Base-by-base conservation (phyloP, 2,329 filamentous ascomycete genomes). In the Claviceps africana region DNA sequence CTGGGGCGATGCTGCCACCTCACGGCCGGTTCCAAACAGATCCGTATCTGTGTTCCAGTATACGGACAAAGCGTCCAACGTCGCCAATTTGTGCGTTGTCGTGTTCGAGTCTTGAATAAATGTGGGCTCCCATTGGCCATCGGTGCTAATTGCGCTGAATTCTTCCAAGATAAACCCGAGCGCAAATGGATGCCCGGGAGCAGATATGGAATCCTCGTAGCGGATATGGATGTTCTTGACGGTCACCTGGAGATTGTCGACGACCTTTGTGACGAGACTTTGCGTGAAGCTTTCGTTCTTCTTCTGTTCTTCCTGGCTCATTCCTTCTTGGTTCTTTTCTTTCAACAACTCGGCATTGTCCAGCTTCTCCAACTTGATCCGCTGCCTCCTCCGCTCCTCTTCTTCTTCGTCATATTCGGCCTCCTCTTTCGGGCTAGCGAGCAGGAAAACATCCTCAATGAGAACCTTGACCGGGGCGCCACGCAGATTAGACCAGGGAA, bases 161-260 rank as follows among this genome's bases (percentile, higher is more conserved):
- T 97, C 91, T 63, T 95, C 86, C 53, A 99, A 78, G 0, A 90
- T 98, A 55, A 98, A 66, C 48, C 94, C 93, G 6, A 95, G 78
- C 5, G 93, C 88, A 61, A 98, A 98, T 0, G 94, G 91, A 65
- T 98, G 93, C 1, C 89, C 90, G 0, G 91, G 90, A 10, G 90
- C 87, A 21, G 93, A 94, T 61, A 98, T 88, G 15, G 91, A 90
- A 69, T 99, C 93, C 69, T 99, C 93, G 69, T 98, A 99, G 60
- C 93, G 87, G 57, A 98, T 81, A 67, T 99, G 93, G 55, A 99
- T 95, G 65, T 97, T 98, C 75, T 95, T 97, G 68, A 99, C 83
- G 25, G 86, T 93, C 60, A 98, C 88, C 68, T 99, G 93, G 42
- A 99, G 76, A 63, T 99, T 99, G 75, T 98, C 93, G 64, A 97